phyloP scores from a whole-genome alignment of 257 asterid genomes.

The Solanum arcanum region DNA sequence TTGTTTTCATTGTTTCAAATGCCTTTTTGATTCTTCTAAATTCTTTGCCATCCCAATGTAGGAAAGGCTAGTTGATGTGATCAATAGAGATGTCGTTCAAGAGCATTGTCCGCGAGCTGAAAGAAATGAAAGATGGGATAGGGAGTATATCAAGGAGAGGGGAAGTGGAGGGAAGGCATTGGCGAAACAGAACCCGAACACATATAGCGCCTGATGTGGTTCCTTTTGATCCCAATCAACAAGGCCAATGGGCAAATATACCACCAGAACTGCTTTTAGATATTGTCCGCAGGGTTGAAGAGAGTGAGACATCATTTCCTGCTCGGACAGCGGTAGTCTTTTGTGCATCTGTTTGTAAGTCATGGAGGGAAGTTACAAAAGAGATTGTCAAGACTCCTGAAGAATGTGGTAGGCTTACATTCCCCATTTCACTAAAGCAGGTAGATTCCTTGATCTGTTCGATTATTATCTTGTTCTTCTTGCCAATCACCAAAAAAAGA shows the following conservation, averaged over 20 bases:
- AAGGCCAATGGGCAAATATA: slow-evolving; percentile 18
- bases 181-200: slow-evolving; percentile 6
- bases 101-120: slow-evolving; percentile 14
- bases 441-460: background rate
- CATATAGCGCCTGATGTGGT: slow-evolving; percentile 10
- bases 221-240: slow-evolving; percentile 1
- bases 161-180: slow-evolving; percentile 3
- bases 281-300: slow-evolving; percentile 16
- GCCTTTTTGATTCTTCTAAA: background rate
- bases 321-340: slow-evolving; percentile 10
- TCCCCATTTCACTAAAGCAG: slow-evolving; percentile 23
- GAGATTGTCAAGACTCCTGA: slow-evolving; percentile 20
- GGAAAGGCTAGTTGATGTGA: background rate
- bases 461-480: background rate
- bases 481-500: background rate
- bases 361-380: slow-evolving; percentile 17
- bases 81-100: slow-evolving; percentile 11
- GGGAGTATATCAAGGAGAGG: slow-evolving; percentile 18
- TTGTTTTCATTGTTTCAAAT: background rate
- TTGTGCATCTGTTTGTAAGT: slow-evolving; percentile 20
- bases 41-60: background rate
- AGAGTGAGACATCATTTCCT: slow-evolving; percentile 16
- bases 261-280: slow-evolving; percentile 23
- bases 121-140: slow-evolving; percentile 17
- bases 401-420: slow-evolving; percentile 17